A percentile compares a stretch with the other conserved stretches of the same genome.
Evolutionary conservation across 2,329 filamentous ascomycete species (phyloP).

Genomic region (Cryphonectria radicalis): DNA sequence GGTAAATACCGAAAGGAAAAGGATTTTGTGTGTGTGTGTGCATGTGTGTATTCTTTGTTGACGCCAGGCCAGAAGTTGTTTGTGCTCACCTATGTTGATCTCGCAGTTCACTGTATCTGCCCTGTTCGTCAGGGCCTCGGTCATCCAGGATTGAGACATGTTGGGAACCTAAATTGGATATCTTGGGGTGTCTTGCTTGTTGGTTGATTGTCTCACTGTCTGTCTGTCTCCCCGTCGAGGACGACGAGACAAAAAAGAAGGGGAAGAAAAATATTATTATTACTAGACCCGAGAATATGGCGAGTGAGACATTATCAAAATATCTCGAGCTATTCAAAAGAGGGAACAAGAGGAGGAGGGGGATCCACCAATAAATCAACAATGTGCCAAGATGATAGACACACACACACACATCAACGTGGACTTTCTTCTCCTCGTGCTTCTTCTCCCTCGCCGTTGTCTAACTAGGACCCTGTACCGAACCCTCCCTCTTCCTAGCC

Average conservation of each 20-base stretch:
- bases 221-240: neutral
- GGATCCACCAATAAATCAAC: neutral
- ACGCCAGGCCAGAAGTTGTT: neutral
- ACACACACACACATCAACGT: neutral
- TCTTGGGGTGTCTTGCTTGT: neutral
- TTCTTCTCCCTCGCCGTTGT: neutral
- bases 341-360: neutral
- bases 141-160: neutral
- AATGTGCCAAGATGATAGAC: neutral
- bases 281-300: neutral
- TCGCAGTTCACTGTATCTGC: conserved; percentile 12
- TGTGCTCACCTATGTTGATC: conserved; percentile 6
- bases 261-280: neutral
- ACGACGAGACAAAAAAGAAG: neutral
- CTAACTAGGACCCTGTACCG: neutral
- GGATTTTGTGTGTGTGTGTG: neutral
- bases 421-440: neutral
- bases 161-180: neutral
- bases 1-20: neutral
- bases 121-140: neutral
- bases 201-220: neutral
- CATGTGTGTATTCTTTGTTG: neutral
- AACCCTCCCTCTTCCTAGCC: neutral
- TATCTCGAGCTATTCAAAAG: neutral
- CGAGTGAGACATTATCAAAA: neutral